Evolutionary conservation across 768 basidiomycete species (phyloP), one percentile per base, ranked within the genome.

Genomic region (Leccinum variicolor): DNA sequence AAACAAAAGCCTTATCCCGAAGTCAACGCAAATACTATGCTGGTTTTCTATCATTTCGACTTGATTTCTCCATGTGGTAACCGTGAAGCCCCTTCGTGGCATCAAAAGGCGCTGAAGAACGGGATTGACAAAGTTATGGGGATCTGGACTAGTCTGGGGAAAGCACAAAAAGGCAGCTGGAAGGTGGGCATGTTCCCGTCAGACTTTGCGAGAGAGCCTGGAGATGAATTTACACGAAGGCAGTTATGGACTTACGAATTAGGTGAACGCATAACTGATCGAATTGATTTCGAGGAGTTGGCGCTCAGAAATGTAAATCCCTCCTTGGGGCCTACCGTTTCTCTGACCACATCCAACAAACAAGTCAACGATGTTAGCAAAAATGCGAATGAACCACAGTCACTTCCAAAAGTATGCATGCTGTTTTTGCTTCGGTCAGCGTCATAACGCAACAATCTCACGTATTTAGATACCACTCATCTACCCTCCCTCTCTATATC

Each of bases 231-330:
- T 49, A 60, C 55, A 39, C 36, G 53, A 52, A 53, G 28, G 19
- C 60, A 92, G 90, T 69, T 82, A 26, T 83, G 78, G 69, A 74
- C 82, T 13, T 88, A 84, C 66, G 73, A 80, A 61, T 73, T 79
- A 39, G 90, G 90, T 25, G 86, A 90, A 74, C 81, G 81, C 21
- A 69, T 90, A 2, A 76, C 86, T 21, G 87, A 91, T 70, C 77
- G 81, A 21, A 76, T 91, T 59, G 91, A 91, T 52, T 92, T 91
- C 62, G 91, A 92, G 70, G 90, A 93, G 69, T 77, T 87, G 34
- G 85, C 84, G 8, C 76, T 93, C 64, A 89, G 89, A 69, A 79
- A 81, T 31, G 73, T 93, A 31, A 86, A 92, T 64, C 84, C 88
- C 17, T 83, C 86, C 10, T 64, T 87, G 49, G 87, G 84, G 0